Evolutionary conservation across 768 basidiomycete species (phyloP).

Genomic region (Chlorophyllum brunneum): DNA sequence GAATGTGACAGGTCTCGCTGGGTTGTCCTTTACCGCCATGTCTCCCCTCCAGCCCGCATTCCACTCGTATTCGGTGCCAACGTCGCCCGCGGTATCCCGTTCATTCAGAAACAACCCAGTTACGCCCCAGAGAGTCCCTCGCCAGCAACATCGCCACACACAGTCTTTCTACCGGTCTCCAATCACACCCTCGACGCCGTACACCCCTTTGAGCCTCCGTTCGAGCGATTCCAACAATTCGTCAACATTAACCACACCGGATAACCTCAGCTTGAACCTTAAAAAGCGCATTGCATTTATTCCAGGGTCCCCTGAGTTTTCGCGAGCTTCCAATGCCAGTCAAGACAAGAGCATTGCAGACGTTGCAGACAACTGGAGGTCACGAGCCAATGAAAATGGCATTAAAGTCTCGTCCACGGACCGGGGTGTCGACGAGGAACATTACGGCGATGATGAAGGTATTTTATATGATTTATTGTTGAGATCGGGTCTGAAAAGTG

Average conservation of each 20-base stretch:
- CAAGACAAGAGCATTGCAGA: constrained; percentile 52
- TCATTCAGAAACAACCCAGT: constrained; percentile 44
- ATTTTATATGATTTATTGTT: constrained; percentile 16
- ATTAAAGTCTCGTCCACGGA: constrained; percentile 55
- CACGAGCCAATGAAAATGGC: constrained; percentile 65
- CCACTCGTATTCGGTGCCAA: constrained; percentile 38
- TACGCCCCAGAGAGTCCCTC: constrained; percentile 62
- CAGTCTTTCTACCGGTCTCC: constrained; percentile 54
- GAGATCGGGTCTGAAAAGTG: constrained; percentile 28
- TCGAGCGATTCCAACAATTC: constrained; percentile 54
- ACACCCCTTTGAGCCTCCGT: constrained; percentile 66
- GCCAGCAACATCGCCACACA: constrained; percentile 41
- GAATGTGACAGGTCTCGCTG: constrained; percentile 1
- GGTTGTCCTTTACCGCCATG: constrained; percentile 13
- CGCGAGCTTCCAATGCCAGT: constrained; percentile 15
- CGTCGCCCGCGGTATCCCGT: constrained; percentile 43
- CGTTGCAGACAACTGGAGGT: constrained; percentile 68
- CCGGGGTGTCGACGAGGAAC: constrained; percentile 45
- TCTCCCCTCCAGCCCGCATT: constrained; percentile 12
- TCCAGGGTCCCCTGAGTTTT: constrained; percentile 37
- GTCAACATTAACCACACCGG: constrained; percentile 59
- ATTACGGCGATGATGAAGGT: constrained; percentile 44
- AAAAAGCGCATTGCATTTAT: constrained; percentile 39
- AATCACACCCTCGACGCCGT: constrained; percentile 61
- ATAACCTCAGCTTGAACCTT: constrained; percentile 33